phyloP scores from a whole-genome alignment of 305 asterid genomes.

The Solanum hybrid region DNA sequence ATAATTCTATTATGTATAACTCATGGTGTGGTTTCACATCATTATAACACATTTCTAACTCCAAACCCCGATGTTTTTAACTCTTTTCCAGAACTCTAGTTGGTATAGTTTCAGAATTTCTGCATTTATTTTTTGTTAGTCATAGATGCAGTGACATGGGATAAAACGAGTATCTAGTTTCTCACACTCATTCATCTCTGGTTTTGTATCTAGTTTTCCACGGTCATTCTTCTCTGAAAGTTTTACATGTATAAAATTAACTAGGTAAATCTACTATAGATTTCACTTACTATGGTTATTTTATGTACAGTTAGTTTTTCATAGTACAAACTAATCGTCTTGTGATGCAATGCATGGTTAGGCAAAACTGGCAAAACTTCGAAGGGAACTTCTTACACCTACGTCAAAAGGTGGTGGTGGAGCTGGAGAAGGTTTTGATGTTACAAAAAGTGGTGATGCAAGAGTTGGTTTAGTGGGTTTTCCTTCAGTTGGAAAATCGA shows the following conservation, averaged over 20 bases:
- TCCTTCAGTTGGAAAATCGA: slow-evolving; percentile 96
- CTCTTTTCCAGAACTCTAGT: neutral
- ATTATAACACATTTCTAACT: neutral
- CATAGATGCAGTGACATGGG: neutral
- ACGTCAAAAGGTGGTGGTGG: slow-evolving; percentile 94
- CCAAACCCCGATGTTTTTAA: neutral
- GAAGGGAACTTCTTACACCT: slow-evolving; percentile 87
- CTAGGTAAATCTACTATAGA: neutral
- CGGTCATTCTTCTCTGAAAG: neutral
- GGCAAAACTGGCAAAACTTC: slow-evolving; percentile 97
- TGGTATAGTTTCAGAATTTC: neutral
- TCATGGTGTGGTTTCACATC: neutral
- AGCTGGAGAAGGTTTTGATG: slow-evolving; percentile 98
- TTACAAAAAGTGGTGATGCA: slow-evolving; percentile 95
- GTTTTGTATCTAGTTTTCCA: neutral
- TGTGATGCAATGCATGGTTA: slow-evolving; percentile 14
- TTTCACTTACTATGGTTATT: neutral
- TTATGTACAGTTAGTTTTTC: neutral
- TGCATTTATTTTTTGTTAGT: neutral
- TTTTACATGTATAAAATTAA: neutral
- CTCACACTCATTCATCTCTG: neutral
- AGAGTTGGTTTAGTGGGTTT: slow-evolving; percentile 97
- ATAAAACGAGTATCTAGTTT: neutral
- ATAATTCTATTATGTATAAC: neutral
- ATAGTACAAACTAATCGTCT: slow-evolving; percentile 2